Conservation (phyloP, 495 filamentous ascomycete species). For the Talaromyces borbonicus region DNA sequence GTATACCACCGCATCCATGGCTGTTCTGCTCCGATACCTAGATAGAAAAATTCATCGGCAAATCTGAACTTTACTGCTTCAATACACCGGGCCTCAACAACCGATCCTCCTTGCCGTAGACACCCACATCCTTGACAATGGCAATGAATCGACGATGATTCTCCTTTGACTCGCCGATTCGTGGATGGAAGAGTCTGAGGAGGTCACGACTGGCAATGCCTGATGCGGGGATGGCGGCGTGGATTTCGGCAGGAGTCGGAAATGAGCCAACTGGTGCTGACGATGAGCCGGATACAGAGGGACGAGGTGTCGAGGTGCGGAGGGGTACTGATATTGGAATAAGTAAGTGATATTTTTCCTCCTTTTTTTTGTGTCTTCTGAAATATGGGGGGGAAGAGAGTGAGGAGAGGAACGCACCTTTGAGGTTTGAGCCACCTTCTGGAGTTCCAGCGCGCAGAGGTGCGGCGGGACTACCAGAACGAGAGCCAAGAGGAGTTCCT, state of each 20-base stretch:
- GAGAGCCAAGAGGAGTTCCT: slow-evolving; percentile 47
- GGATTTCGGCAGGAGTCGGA: slow-evolving; percentile 60
- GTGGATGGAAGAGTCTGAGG: slow-evolving; percentile 49
- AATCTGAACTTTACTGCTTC: slow-evolving; percentile 14
- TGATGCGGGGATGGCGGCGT: slow-evolving; percentile 52
- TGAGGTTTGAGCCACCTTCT: slow-evolving; percentile 15
- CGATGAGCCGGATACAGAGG: slow-evolving; percentile 18
- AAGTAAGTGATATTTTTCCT: slow-evolving; percentile 3
- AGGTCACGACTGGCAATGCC: slow-evolving; percentile 58
- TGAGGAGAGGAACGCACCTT: slow-evolving; percentile 12
- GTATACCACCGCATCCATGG: too few relatives aligned
- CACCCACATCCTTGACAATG: slow-evolving; percentile 38
- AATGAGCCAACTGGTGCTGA: slow-evolving; percentile 22
- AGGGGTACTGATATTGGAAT: slow-evolving; percentile 7
- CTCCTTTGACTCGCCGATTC: slow-evolving; percentile 42
- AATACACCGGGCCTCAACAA: slow-evolving; percentile 30
- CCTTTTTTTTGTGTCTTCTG: too few relatives aligned
- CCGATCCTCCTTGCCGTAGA: slow-evolving; percentile 37
- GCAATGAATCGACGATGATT: slow-evolving; percentile 35
- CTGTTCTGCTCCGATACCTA: too few relatives aligned
- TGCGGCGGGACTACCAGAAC: slow-evolving; percentile 43
- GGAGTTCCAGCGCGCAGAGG: slow-evolving; percentile 32
- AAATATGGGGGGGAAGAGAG: neutral
- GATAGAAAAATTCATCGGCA: too few relatives aligned
- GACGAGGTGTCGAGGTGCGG: neutral